Evolutionary conservation across 2,329 filamentous ascomycete species (phyloP), one percentile per base, ranked within the genome.

Genomic region (Penicillium sp.): DNA sequence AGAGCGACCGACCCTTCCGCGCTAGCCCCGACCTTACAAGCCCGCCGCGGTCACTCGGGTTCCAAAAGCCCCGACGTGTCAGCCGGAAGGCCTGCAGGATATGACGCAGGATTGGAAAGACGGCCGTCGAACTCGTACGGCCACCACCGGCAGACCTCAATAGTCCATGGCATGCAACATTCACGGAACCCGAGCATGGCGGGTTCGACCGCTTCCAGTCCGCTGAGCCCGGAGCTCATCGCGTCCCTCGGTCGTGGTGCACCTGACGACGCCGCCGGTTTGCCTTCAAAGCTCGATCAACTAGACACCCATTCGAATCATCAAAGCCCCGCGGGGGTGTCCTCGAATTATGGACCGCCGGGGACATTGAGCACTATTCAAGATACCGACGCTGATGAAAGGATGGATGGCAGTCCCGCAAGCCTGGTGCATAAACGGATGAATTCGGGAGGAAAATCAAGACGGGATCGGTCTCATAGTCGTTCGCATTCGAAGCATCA

Each of bases 111-210:
- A 54, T 63, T 77, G 57, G 76, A 79, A 66, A 70, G 75, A 59
- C 68, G 73, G 52, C 74, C 76, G 35, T 78, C 75, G 7, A 76
- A 75, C 57, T 83, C 82, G 16, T 88, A 98, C 80, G 91, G 90
- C 58, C 93, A 99, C 74, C 92, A 98, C 77, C 88, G 95, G 54
- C 92, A 99, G 78, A 96, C 93, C 0, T 98, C 93, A 48, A 97
- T 98, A 67, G 93, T 98, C 56, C 91, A 98, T 85, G 93, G 95
- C 53, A 75, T 96, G 65, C 93, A 96, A 74, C 95, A 99, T 76
- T 89, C 84, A 55, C 80, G 93, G 76, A 96, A 96, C 83, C 90
- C 92, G 67, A 97, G 93, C 77, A 86, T 76, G 64, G 73, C 73
- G 33, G 66, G 70, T 41, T 92, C 90, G 72, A 86, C 90, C 55